phyloP scores from a whole-genome alignment of 108 stramenopile genomes.

The Cylindrotheca fusiformis region DNA sequence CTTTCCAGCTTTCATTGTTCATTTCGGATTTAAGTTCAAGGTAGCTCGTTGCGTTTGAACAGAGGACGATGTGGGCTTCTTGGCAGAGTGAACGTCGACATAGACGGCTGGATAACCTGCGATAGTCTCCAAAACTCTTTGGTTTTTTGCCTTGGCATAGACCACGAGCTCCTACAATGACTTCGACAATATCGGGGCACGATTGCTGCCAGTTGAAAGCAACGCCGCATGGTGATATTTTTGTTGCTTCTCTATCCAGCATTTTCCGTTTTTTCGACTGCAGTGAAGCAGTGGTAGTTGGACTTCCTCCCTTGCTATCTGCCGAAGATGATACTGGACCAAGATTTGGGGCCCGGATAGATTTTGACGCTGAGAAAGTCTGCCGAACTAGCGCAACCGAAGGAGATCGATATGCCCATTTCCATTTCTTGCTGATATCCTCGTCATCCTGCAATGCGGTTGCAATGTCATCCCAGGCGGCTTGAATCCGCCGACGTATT shows the following conservation, averaged over 20 bases:
- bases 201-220: conserved; percentile 51
- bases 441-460: background rate
- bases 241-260: conserved; percentile 7
- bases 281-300: background rate
- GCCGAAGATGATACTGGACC: background rate
- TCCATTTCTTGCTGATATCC: background rate
- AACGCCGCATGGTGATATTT: conserved; percentile 34
- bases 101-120: conserved; percentile 53
- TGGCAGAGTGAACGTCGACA: conserved; percentile 40
- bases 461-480: conserved; percentile 1
- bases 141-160: conserved; percentile 79
- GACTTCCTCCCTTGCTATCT: conserved; percentile 12
- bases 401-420: conserved; percentile 7
- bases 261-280: conserved; percentile 2
- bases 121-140: conserved; percentile 46
- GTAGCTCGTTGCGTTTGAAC: background rate
- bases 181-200: conserved; percentile 35
- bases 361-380: conserved; percentile 21
- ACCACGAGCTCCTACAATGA: conserved; percentile 79
- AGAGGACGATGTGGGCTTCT: background rate
- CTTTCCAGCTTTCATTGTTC: conserved; percentile 1
- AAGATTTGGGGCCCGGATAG: conserved; percentile 10
- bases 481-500: conserved; percentile 39
- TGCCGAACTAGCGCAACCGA: conserved; percentile 14
- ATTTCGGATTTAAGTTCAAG: conserved; percentile 11